Base-by-base conservation (phyloP, 1,284 basidiomycete genomes). In the Malassezia dermatis region DNA sequence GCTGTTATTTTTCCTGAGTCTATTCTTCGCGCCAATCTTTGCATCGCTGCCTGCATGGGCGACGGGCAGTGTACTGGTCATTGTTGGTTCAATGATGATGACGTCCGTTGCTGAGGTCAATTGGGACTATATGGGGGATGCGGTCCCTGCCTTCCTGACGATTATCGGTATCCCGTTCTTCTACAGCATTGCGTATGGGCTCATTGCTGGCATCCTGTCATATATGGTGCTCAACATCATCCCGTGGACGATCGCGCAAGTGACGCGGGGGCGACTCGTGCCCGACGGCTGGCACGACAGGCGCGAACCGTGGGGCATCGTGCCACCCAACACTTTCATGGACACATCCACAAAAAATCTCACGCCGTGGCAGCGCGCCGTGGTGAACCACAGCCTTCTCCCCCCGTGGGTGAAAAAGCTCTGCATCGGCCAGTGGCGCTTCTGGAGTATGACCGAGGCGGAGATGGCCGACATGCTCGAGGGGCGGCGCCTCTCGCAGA, bases 11-110 rank as follows among this genome's bases (percentile, higher is more conserved):
- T 86, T 90, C 75, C 76, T 90, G 55, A 86, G 82, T 4, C 79
- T 90, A 57, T 91, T 91, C 81, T 91, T 91, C 67, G 83, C 88
- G 11, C 88, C 88, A 3, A 86, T 91, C 68, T 89, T 91, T 63
- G 85, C 86, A 15, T 86, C 84, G 17, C 87, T 91, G 60, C 88
- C 88, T 0, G 67, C 83, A 0, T 91, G 88, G 86, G 88, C 88
- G 1, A 91, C 88, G 0, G 88, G 88, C 6, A 85, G 86, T 56
- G 87, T 88, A 4, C 78, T 91, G 44, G 81, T 88, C 58, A 85
- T 91, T 58, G 88, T 89, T 34, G 88, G 88, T 23, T 86, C 84
- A 24, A 78, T 90, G 71, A 91, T 91, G 88, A 87, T 88, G 70
- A 81, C 84, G 67, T 89, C 88, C 69, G 85, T 86, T 12, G 80